Percentiles rank a stretch among this genome's conserved stretches.
phyloP scores from a whole-genome alignment of 352 stramenopile species.

The Pythium oligandrum region DNA sequence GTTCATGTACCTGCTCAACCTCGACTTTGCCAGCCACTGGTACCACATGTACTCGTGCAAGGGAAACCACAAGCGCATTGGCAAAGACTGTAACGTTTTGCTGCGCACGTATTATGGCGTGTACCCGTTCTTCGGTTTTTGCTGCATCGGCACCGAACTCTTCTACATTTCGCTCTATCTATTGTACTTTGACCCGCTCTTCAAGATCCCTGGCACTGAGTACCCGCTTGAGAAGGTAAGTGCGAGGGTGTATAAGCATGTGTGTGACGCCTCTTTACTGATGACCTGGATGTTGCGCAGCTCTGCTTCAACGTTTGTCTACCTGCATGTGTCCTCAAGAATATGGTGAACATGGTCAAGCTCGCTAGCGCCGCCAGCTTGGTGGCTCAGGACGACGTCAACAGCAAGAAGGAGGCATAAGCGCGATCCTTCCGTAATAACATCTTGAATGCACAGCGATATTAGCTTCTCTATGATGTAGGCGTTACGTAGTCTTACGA shows the following conservation, averaged over 20 bases:
- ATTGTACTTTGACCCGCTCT: slow-evolving; percentile 67
- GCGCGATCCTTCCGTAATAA: no score
- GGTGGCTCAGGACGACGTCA: slow-evolving; percentile 66
- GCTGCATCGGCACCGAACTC: slow-evolving; percentile 89
- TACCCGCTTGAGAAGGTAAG: slow-evolving; percentile 55
- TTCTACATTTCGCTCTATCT: slow-evolving; percentile 92
- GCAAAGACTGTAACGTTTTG: slow-evolving; percentile 90
- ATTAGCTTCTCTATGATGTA: not conserved
- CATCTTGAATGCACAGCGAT: no score
- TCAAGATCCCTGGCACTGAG: slow-evolving; percentile 47
- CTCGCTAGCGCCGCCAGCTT: slow-evolving; percentile 78
- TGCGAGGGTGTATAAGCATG: not conserved
- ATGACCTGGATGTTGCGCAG: slow-evolving; percentile 18
- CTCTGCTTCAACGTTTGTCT: slow-evolving; percentile 87
- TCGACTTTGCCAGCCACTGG: slow-evolving; percentile 98
- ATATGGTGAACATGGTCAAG: slow-evolving; percentile 90
- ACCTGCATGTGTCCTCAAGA: slow-evolving; percentile 90
- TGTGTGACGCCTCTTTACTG: not conserved
- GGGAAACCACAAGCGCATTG: slow-evolving; percentile 94
- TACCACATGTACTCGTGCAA: slow-evolving; percentile 96
- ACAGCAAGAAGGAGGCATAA: slow-evolving; percentile 58
- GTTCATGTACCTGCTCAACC: slow-evolving; percentile 89
- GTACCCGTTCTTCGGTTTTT: slow-evolving; percentile 92
- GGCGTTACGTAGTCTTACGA: slow-evolving; percentile 1
- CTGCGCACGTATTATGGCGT: slow-evolving; percentile 92